phyloP scores from a whole-genome alignment of 169 alveolate genomes.

The Plasmodium inui region DNA sequence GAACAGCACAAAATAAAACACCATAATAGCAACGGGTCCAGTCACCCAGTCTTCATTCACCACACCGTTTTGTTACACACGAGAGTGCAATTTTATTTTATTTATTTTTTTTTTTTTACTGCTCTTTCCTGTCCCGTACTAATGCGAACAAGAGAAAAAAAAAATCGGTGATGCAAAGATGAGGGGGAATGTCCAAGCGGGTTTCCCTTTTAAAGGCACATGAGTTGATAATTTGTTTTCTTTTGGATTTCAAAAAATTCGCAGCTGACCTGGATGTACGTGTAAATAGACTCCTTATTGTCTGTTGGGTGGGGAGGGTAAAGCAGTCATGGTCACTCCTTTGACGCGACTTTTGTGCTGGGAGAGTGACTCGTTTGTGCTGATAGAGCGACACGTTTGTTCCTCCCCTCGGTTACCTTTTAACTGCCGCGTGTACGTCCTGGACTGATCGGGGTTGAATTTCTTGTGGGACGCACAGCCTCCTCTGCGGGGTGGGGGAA shows the following conservation, averaged over 20 bases:
- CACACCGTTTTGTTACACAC: background rate
- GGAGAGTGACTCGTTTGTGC: background rate
- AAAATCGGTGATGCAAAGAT: background rate
- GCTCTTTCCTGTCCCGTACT: slow-evolving; percentile 73
- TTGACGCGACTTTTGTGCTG: background rate
- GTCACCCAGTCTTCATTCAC: background rate
- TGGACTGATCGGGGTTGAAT: slow-evolving; percentile 86
- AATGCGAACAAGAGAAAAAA: background rate
- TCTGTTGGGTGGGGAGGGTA: background rate
- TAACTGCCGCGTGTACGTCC: slow-evolving; percentile 77
- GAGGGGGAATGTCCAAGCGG: background rate
- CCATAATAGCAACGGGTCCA: background rate
- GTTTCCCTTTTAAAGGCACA: background rate
- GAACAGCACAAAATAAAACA: background rate
- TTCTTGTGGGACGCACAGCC: slow-evolving; percentile 90
- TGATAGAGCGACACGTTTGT: background rate
- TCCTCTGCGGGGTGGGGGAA: slow-evolving; percentile 75
- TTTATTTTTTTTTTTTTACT: slow-evolving; percentile 6
- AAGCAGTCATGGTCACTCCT: background rate
- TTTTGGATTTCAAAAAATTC: background rate
- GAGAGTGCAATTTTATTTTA: background rate
- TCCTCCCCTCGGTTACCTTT: slow-evolving; percentile 18
- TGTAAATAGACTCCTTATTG: slow-evolving; percentile 59
- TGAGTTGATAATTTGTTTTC: background rate
- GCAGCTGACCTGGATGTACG: slow-evolving; percentile 37